Evolutionary conservation across 1,139 yeast genomes (phyloP), one percentile per base, ranked within the genome.

Genomic region (Geotrichum bryndzae): DNA sequence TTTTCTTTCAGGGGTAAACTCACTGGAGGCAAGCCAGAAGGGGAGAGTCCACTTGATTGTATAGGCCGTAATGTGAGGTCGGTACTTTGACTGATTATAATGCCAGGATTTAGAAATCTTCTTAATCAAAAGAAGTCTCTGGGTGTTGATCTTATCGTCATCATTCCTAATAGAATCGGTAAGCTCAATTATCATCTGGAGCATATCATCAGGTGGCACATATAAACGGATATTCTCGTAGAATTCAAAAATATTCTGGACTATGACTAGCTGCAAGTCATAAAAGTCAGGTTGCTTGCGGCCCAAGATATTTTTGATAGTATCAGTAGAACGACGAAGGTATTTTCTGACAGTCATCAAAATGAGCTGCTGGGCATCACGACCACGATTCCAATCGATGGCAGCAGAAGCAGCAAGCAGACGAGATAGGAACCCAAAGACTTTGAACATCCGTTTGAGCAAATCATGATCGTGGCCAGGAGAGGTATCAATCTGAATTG

Each of bases 121-220:
- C 69, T 85, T 83, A 63, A 86, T 77, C 66, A 88, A 79, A 58
- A 86, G 73, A 63, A 88, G 75, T 67, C 87, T 85, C 54, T 83
- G 79, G 56, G 85, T 77, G 57, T 84, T 77, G 54, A 86, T 77
- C 66, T 79, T 81, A 66, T 84, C 68, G 31, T 66, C 63, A 48
- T 67, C 69, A 10, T 62, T 56, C 35, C 69, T 64, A 33, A 70
- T 66, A 4, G 73, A 54, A 54, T 71, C 73, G 18, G 67, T 66
- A 8, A 70, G 63, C 18, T 72, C 72, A 53, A 72, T 67, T 53
- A 71, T 61, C 53, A 68, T 61, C 56, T 68, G 69, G 7, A 72
- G 67, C 51, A 67, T 61, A 35, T 67, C 69, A 53, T 69, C 72
- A 38, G 66, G 66, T 1, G 68, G 66, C 13, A 70, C 61, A 50